Evolutionary conservation across 495 filamentous ascomycete species (phyloP), one percentile per base, ranked within the genome.

Genomic region (Daldinia childiae): DNA sequence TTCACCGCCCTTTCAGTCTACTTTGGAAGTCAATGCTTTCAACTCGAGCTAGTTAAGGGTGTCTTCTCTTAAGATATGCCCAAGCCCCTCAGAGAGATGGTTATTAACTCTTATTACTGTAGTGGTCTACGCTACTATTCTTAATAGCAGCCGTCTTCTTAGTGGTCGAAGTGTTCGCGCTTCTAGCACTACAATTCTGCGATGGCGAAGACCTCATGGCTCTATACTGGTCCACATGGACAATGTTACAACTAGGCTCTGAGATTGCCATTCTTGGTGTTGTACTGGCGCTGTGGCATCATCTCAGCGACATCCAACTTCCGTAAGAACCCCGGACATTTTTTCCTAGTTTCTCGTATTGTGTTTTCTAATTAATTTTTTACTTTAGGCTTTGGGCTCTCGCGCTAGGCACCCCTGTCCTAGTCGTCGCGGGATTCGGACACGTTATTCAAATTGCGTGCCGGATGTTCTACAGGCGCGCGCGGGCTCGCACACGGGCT

Each of bases 181-280:
- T 81, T 1, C 59, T 84, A 17, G 79, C 80, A 2, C 65, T 86
- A 50, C 77, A 83, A 56, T 85, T 83, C 64, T 86, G 84, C 71
- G 79, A 84, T 55, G 79, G 80, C 11, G 83, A 86, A 64, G 82
- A 84, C 66, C 76, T 84, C 58, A 82, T 84, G 74, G 74, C 79
- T 5, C 76, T 87, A 0, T 84, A 82, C 72, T 85, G 83, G 83
- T 76, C 80, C 1, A 81, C 80, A 0, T 87, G 82, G 82, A 80
- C 79, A 19, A 81, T 82, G 75, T 66, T 85, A 34, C 78, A 82
- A 65, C 76, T 85, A 7, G 84, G 84, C 7, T 79, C 82, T 11
- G 60, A 81, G 48, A 82, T 86, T n/a, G 84, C 84, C 32, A 83
- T 84, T 34, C 41, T 83, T 14, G 84, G 84, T 9, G 79, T 86